Base-by-base conservation (phyloP, 768 basidiomycete species). In the Xerocomus spinulosus region DNA sequence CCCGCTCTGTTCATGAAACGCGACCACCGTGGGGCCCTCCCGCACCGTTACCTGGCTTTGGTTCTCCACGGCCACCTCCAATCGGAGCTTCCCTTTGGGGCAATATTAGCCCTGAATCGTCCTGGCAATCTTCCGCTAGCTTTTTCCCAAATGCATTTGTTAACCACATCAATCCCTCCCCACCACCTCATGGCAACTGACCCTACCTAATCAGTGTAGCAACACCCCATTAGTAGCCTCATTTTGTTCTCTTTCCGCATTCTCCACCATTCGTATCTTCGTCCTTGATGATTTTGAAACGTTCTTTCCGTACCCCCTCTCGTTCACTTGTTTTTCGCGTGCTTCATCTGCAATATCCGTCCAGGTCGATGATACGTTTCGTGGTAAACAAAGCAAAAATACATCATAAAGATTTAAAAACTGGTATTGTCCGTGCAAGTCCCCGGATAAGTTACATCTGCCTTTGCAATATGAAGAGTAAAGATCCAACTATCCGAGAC, bases 101-200 rank as follows among this genome's bases (percentile, higher is more conserved):
- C 2, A 70, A 52, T 32, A 65, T 68, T 13, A 68, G 61, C 14
- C 63, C 65, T 15, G 65, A 60, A 37, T 62, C 75, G 9, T 74
- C 76, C 15, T 83, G 81, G 81, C 79, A 79, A 50, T 68, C 75
- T 10, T 52, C 74, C 28, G 59, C 69, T 3, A 61, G 65, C 21
- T 81, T 77, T 56, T 81, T 76, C 57, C 63, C 72, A 17, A 70
- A 66, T 36, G 67, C 73, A 33, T 82, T 79, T 53, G 55, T 76
- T 44, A 69, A 70, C 33, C 75, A 75, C 28, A 65, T 69, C 50
- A 74, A 76, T 40, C 66, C 80, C 34, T 72, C 81, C 15, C 74
- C 81, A n/a, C 72, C 82, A 42, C 65, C 67, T 37, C 67, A 62
- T 39, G 65, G 65, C 52, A 67, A 60, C 48, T 68, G 57, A 67